Evolutionary conservation across 768 basidiomycete species (phyloP), one percentile per base, ranked within the genome.

Genomic region (Pholiota conissans): DNA sequence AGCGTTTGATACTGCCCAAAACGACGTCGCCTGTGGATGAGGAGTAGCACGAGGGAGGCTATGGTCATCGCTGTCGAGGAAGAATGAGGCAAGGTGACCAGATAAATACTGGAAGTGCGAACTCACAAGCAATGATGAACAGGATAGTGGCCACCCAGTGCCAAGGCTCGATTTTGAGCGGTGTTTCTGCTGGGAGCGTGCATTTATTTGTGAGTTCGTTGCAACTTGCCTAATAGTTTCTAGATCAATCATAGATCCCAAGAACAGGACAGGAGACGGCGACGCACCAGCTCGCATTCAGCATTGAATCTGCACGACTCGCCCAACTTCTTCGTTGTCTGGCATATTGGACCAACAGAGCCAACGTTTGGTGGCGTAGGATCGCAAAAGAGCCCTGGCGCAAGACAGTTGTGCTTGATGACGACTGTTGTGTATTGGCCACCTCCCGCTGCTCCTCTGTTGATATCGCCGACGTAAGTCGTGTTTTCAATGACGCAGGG

Each of bases 321-420:
- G 0, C 80, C 80, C 22, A 83, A 29, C 1, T 62, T 56, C 60
- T 80, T 81, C 30, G 74, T 75, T 49, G 68, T 69, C 47, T 80
- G 65, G 61, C 87, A 89, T 7, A 76, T 71, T 22, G 71, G 57
- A 2, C 70, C 55, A 28, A 22, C 46, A 40, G 35, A 49, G 6
- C 39, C 55, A 10, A 52, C 35, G 39, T 59, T 52, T 13, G 59
- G 47, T 0, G 62, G 35, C 1, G 65, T 62, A 5, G 76, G 72
- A 57, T 84, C 82, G 67, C 88, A 89, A 69, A 82, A 87, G 7
- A 83, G 69, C 10, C 69, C 72, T 2, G 82, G 76, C 4, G 76
- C 77, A 13, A 72, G 74, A 66, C 87, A 89, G 66, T 89, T 86
- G 63, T 81, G 76, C 51, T 86, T 74, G 24, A 79, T 77, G n/a